phyloP scores from a whole-genome alignment of 2,329 filamentous ascomycete genomes.

The Cladophialophora exuberans region DNA sequence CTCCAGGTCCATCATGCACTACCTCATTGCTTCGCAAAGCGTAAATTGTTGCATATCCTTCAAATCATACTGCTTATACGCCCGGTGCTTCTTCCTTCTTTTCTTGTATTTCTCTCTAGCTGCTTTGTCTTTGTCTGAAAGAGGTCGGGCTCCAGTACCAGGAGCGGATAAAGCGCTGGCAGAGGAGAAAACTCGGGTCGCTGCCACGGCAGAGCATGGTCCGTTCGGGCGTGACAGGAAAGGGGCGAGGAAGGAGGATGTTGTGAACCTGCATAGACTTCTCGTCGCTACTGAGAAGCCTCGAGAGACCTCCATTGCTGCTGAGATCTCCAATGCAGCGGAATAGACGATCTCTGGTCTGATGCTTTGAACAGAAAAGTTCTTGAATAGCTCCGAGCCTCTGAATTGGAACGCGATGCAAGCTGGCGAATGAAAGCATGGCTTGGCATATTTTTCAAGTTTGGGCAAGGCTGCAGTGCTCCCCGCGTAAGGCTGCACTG shows the following conservation, averaged over 20 bases:
- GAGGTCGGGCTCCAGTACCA: slow-evolving; percentile 35
- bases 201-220: slow-evolving; percentile 4
- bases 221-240: slow-evolving; percentile 14
- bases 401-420: not conserved
- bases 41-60: slow-evolving; percentile 73
- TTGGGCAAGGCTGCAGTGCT: slow-evolving; percentile 14
- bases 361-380: not conserved
- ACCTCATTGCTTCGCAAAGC: slow-evolving; percentile 90
- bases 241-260: slow-evolving; percentile 24
- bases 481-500: slow-evolving; percentile 14
- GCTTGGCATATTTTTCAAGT: slow-evolving; percentile 19
- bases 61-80: slow-evolving; percentile 66
- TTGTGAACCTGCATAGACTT: slow-evolving; percentile 24
- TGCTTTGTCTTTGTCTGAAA: slow-evolving; percentile 44
- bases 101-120: slow-evolving; percentile 64
- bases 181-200: slow-evolving; percentile 27
- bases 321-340: not conserved
- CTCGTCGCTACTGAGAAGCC: slow-evolving; percentile 19
- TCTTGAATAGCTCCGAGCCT: not conserved
- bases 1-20: slow-evolving; percentile 21
- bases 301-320: slow-evolving; percentile 21
- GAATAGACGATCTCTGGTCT: not conserved
- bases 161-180: slow-evolving; percentile 38
- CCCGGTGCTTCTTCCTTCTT: slow-evolving; percentile 66
- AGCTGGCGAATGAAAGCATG: not conserved